These are phyloP conservation scores for Samsoniella hepiali DNA, from an alignment of 2,329 filamentous ascomycete genomes.

Conservation along the genomic window DNA sequence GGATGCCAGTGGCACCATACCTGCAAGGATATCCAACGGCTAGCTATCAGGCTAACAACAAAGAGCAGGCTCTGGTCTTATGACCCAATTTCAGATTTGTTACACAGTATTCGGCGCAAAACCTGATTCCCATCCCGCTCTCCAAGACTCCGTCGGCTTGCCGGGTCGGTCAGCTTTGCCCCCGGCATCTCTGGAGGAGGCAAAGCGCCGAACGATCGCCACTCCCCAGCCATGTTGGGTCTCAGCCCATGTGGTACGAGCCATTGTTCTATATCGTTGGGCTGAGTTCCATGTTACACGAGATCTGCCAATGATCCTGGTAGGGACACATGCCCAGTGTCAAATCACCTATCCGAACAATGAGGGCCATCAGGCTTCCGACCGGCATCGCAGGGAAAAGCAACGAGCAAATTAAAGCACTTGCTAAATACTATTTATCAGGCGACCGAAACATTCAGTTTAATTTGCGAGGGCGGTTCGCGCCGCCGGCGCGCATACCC, in stretches of 20 bases:
- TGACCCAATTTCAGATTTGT: neutral
- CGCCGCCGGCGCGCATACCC: slow-evolving; percentile 8
- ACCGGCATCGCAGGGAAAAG: neutral
- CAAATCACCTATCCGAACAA: neutral
- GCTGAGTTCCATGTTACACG: neutral
- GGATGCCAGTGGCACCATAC: neutral
- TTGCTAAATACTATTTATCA: neutral
- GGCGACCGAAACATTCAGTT: neutral
- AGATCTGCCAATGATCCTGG: neutral
- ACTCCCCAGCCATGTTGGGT: neutral
- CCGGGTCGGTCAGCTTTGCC: neutral
- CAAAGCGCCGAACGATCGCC: neutral
- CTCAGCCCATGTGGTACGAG: slow-evolving; percentile 1
- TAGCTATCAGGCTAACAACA: neutral
- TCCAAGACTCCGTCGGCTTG: neutral
- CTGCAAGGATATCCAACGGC: slow-evolving; percentile 11
- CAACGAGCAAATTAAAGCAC: neutral
- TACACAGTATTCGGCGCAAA: neutral
- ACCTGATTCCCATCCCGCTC: neutral
- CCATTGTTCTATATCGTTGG: neutral
- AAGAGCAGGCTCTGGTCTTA: neutral
- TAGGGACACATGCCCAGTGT: neutral
- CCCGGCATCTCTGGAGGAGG: neutral
- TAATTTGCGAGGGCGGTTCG: neutral
- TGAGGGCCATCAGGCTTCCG: no score